These are phyloP conservation scores for Mycocalia duriaeana DNA, from an alignment of 1,284 basidiomycete genomes.

Conservation along the genomic window DNA sequence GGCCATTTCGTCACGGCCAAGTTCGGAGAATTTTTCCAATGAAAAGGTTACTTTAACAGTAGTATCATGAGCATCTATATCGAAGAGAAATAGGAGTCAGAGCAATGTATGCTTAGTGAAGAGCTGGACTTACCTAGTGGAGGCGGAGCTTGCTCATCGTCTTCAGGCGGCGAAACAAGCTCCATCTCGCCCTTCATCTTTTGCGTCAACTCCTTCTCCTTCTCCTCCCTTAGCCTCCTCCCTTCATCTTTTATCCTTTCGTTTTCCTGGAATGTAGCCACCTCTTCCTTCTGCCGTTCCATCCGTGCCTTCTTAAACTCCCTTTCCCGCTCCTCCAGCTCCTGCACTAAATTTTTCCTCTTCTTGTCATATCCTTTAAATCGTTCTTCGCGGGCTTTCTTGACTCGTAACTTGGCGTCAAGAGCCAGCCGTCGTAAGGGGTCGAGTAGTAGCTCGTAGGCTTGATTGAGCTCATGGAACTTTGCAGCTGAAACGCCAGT, in stretches of 20 bases:
- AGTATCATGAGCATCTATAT: conserved; percentile 59
- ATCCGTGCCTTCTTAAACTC: conserved; percentile 71
- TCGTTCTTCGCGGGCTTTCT: conserved; percentile 67
- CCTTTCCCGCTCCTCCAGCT: conserved; percentile 79
- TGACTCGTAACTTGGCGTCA: conserved; percentile 73
- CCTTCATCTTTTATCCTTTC: conserved; percentile 80
- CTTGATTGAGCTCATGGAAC: conserved; percentile 84
- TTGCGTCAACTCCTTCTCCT: conserved; percentile 48
- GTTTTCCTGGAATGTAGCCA: conserved; percentile 55
- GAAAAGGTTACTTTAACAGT: conserved; percentile 68
- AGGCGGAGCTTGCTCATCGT: conserved; percentile 49
- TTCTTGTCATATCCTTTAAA: conserved; percentile 77
- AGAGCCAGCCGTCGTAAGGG: conserved; percentile 79
- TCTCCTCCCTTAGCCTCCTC: conserved; percentile 63
- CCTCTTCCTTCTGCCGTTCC: conserved; percentile 57
- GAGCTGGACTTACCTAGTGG: conserved; percentile 40
- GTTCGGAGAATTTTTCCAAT: conserved; percentile 49
- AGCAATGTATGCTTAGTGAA: no score
- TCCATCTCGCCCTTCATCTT: conserved; percentile 41
- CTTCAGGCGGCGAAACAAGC: conserved; percentile 27
- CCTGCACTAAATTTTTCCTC: conserved; percentile 76
- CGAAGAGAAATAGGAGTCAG: conserved; percentile 8
- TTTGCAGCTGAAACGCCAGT: conserved; percentile 51
- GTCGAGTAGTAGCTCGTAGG: conserved; percentile 83
- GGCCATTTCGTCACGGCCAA: conserved; percentile 47